Conservation (phyloP, 768 basidiomycete genomes). For the Hygrophorus russula region DNA sequence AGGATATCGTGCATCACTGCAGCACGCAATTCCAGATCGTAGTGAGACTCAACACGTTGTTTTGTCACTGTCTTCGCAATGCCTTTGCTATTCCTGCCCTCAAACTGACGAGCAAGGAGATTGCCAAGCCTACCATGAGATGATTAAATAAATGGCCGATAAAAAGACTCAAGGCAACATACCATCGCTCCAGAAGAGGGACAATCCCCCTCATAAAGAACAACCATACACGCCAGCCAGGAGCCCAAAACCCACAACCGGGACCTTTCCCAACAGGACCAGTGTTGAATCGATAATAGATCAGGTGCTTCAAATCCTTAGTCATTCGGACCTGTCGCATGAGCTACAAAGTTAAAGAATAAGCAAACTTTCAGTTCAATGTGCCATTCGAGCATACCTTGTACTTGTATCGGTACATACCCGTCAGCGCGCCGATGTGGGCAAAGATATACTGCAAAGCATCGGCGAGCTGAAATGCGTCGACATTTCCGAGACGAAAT, state of each 20-base stretch:
- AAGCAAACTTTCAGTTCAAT: background rate
- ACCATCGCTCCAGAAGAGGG: conserved; percentile 93
- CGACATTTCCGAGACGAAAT: conserved; percentile 95
- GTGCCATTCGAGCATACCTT: conserved; percentile 42
- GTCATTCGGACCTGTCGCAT: conserved; percentile 99
- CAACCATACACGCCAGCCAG: conserved; percentile 98
- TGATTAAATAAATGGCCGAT: background rate
- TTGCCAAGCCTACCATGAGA: conserved; percentile 63
- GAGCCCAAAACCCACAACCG: conserved; percentile 99
- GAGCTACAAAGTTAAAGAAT: conserved; percentile 34
- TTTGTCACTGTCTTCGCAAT: conserved; percentile 98
- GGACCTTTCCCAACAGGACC: conserved; percentile 99
- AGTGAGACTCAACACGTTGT: conserved; percentile 98
- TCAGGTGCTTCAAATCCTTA: conserved; percentile 96
- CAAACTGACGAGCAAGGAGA: conserved; percentile 94
- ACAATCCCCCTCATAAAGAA: conserved; percentile 99
- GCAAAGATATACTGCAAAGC: conserved; percentile 96
- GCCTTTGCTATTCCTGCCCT: conserved; percentile 94
- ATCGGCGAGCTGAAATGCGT: conserved; percentile 98
- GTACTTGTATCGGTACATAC: conserved; percentile 99
- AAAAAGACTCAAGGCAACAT: conserved; percentile 9
- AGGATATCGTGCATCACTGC: conserved; percentile 99
- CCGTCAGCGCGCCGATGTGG: conserved; percentile 95
- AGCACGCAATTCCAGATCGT: conserved; percentile 92
- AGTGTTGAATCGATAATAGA: conserved; percentile 99